Evolutionary conservation across 2,329 filamentous ascomycete genomes (phyloP).

Genomic region (Aspergillus floridensis): DNA sequence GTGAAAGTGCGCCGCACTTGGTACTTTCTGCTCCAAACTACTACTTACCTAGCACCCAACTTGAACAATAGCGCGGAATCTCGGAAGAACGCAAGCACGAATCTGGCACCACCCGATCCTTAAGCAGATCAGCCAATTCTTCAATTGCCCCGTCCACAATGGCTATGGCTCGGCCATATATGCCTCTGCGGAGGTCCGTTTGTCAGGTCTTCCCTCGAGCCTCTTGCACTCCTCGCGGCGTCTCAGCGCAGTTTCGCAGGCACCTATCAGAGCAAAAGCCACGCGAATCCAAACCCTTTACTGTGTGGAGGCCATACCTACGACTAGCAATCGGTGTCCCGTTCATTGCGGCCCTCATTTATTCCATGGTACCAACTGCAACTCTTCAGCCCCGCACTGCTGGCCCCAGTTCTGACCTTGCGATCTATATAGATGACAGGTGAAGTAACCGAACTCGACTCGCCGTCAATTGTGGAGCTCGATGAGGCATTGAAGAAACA

Average conservation of each 20-base stretch:
- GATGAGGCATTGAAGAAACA: slow-evolving; percentile 80
- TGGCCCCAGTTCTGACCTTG: slow-evolving; percentile 7
- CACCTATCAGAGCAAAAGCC: slow-evolving; percentile 26
- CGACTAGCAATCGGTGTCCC: slow-evolving; percentile 50
- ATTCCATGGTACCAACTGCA: slow-evolving; percentile 48
- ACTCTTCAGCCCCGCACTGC: not conserved
- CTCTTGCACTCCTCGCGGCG: slow-evolving; percentile 20
- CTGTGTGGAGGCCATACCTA: slow-evolving; percentile 47
- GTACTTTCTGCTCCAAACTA: not conserved
- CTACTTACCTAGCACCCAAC: no score
- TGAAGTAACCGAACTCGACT: slow-evolving; percentile 39
- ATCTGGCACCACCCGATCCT: slow-evolving; percentile 18
- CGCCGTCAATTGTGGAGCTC: slow-evolving; percentile 73
- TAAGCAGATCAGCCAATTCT: slow-evolving; percentile 16
- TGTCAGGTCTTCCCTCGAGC: slow-evolving; percentile 24
- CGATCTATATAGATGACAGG: slow-evolving; percentile 31
- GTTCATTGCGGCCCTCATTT: slow-evolving; percentile 49
- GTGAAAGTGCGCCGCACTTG: not conserved
- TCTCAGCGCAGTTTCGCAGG: slow-evolving; percentile 23
- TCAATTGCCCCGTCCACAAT: slow-evolving; percentile 23
- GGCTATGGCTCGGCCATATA: slow-evolving; percentile 32
- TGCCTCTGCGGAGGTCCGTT: slow-evolving; percentile 35
- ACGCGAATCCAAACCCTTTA: slow-evolving; percentile 28
- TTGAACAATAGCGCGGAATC: slow-evolving; percentile 7
- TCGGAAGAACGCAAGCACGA: slow-evolving; percentile 3